These are phyloP conservation scores for Solanum verrucosum DNA, from an alignment of 257 asterid species.

Conservation along the genomic window DNA sequence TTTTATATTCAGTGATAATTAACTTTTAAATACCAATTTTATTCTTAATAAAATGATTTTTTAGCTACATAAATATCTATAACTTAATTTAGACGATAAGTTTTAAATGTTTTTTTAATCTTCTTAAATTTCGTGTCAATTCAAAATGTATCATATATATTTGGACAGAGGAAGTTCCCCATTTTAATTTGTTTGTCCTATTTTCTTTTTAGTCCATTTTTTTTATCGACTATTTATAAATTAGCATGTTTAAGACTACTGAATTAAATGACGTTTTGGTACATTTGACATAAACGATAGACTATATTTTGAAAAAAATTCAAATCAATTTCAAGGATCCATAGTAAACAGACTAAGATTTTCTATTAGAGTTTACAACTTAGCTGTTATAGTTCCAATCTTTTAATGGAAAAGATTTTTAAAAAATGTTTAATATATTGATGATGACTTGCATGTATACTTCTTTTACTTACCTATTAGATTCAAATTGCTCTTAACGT, in stretches of 20 bases:
- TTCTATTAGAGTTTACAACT: neutral
- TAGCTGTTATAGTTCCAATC: neutral
- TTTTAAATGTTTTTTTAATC: too few species aligned
- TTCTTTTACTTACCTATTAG: neutral
- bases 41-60: too few species aligned
- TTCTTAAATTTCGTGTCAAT: too few species aligned
- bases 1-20: neutral
- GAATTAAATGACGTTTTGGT: too few species aligned
- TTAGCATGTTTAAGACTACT: too few species aligned
- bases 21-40: too few species aligned
- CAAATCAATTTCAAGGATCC: neutral
- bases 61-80: too few species aligned
- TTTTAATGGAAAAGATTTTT: neutral
- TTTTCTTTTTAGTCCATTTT: too few species aligned
- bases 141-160: too few species aligned
- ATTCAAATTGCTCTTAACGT: neutral
- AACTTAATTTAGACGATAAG: neutral
- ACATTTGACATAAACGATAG: neutral
- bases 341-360: neutral
- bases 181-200: neutral
- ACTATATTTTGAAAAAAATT: neutral
- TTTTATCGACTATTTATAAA: neutral
- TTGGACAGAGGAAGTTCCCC: rapidly evolving
- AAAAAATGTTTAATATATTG: neutral
- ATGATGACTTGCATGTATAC: neutral